Percentiles rank a stretch among this genome's conserved stretches.
These are phyloP conservation scores for Cantharellus anzutake DNA, from an alignment of 768 basidiomycete genomes.

Conservation along the genomic window DNA sequence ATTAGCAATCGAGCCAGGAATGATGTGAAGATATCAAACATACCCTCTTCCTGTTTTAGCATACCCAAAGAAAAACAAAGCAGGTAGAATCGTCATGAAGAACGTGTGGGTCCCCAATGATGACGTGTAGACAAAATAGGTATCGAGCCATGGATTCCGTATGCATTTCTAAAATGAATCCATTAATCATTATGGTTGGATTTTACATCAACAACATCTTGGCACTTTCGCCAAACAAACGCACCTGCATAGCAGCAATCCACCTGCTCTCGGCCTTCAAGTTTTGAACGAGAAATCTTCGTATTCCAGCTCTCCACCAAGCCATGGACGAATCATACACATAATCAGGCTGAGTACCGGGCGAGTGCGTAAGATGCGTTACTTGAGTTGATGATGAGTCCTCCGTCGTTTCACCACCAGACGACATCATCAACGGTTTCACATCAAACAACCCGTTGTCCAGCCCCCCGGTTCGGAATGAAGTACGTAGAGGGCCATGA, in stretches of 20 bases:
- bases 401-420: too few relatives aligned
- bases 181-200: neutral
- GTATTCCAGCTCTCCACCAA: constrained; percentile 44
- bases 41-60: constrained; percentile 54
- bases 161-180: constrained; percentile 24
- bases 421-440: too few relatives aligned
- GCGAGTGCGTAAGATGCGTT: neutral
- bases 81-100: constrained; percentile 79
- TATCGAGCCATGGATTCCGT: constrained; percentile 48
- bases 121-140: constrained; percentile 70
- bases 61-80: constrained; percentile 78
- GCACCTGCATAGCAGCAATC: constrained; percentile 50
- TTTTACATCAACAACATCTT: constrained; percentile 6
- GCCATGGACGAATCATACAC: constrained; percentile 46
- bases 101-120: constrained; percentile 74
- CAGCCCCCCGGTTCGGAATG: too few relatives aligned
- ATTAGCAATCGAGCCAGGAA: too few relatives aligned
- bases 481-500: too few relatives aligned
- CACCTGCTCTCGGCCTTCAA: constrained; percentile 40
- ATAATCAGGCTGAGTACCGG: constrained; percentile 11
- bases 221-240: constrained; percentile 1
- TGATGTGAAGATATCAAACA: neutral
- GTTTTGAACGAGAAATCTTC: constrained; percentile 30
- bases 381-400: too few relatives aligned
- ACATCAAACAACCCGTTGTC: too few relatives aligned